phyloP scores from a whole-genome alignment of 176 grass and related monocot genomes.

The Triticum aestivum region IWGSC_CS_RefSeq_v2.1 NC_057804.1:568868575-568869074 shows the following conservation, averaged over 20 bases:
- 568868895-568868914: conserved; percentile 40
- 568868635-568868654: conserved; percentile 45
- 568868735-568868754: conserved; percentile 63
- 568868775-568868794: conserved; percentile 43
- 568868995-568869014: conserved; percentile 31
- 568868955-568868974: conserved; percentile 43
- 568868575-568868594: conserved; percentile 22
- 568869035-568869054: conserved; percentile 8
- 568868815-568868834: conserved; percentile 50
- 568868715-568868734: conserved; percentile 58
- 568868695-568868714: conserved; percentile 35
- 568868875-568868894: conserved; percentile 42
- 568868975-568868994: conserved; percentile 39
- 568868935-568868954: conserved; percentile 41
- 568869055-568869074: not conserved
- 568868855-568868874: conserved; percentile 52
- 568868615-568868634: conserved; percentile 44
- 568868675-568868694: conserved; percentile 30
- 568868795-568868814: conserved; percentile 48
- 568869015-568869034: conserved; percentile 44
- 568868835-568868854: conserved; percentile 55
- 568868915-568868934: conserved; percentile 64
- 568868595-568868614: conserved; percentile 46
- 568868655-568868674: conserved; percentile 43
- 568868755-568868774: conserved; percentile 51